Percentiles rank a stretch among this genome's conserved stretches.
These are phyloP conservation scores for Tricholoma hemisulphureum DNA, from an alignment of 768 basidiomycete genomes.

Conservation along the genomic window DNA sequence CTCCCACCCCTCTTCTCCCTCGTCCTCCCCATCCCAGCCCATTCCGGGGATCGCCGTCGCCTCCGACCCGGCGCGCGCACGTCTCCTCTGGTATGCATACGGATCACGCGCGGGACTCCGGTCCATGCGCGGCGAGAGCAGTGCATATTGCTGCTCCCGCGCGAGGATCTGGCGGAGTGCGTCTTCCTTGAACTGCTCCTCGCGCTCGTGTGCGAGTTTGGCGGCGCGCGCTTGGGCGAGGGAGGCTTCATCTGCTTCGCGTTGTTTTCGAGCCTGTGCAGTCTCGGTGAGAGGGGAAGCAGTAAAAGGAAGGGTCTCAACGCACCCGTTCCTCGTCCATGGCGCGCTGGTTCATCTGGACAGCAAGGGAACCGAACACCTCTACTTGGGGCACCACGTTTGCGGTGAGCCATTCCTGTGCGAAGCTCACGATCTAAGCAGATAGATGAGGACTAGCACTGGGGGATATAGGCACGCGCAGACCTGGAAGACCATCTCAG, in stretches of 20 bases:
- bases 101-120: not conserved
- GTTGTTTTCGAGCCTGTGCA: conserved; percentile 50
- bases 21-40: too few relatives aligned
- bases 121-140: not conserved
- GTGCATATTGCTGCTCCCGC: conserved; percentile 43
- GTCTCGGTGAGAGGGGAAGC: not conserved
- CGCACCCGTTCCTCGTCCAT: conserved; percentile 64
- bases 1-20: not conserved
- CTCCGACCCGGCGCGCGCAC: conserved; percentile 59
- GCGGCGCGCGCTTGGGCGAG: conserved; percentile 49
- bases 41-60: conserved; percentile 54
- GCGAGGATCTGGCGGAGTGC: conserved; percentile 58
- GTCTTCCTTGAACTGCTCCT: conserved; percentile 67
- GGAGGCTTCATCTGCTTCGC: conserved; percentile 56
- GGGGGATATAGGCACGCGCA: conserved; percentile 16
- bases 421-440: conserved; percentile 66
- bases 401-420: conserved; percentile 68
- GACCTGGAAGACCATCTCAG: conserved; percentile 80
- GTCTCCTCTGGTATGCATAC: not conserved
- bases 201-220: conserved; percentile 55
- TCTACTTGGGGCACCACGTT: conserved; percentile 59
- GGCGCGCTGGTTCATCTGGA: conserved; percentile 75
- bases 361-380: conserved; percentile 67
- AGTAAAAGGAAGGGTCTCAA: conserved; percentile 3
- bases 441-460: too few relatives aligned